Base-by-base conservation (phyloP, 805 yeast genomes). In the Ogataea glucozyma region DNA sequence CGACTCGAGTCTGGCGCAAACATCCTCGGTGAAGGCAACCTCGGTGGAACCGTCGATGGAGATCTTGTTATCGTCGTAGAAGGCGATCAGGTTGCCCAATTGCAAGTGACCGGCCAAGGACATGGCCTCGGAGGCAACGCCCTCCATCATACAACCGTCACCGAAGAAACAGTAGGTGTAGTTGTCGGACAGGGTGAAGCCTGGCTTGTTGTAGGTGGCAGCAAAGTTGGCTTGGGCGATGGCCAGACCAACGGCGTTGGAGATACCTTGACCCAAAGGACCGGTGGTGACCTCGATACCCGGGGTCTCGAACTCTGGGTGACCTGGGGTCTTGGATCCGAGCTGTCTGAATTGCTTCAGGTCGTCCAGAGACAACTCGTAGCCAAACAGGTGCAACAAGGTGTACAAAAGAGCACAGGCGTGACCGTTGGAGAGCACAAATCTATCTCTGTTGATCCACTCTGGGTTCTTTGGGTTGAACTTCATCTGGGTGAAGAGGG, bases 281-380 rank as follows among this genome's bases (percentile, higher is more conserved):
- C 99, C 99, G 49, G 98, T 91, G 67, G 98, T 89, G 61, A 90
- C 96, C 68, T 91, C 99, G 47, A 89, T 81, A 66, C 98, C 98
- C 40, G 93, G 89, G 48, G 85, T 77, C 62, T 86, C 95, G 49
- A 72, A 76, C 75, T 91, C 99, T 44, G 99, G 99, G 73, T 91
- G 99, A 57, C 99, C 99, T 38, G 99, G 98, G 48, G 96, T 85
- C 72, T 82, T 85, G 52, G 98, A 89, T 64, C 78, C 76, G 61
- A 90, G 70, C 71, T 87, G 95, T 77, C 98, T 85, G 75, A 93
- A 93, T 50, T 76, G 69, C 76, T 89, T 84, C 69, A 91, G 76
- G 70, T 91, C 98, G 34, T 88, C 96, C 53, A 91, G 67, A 44
- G 87, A 61, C 63, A 82, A 71, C 59, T 78, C 85, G 75, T 79